Evolutionary conservation across 495 filamentous ascomycete species (phyloP).

Genomic region (Penicillium goetzii): DNA sequence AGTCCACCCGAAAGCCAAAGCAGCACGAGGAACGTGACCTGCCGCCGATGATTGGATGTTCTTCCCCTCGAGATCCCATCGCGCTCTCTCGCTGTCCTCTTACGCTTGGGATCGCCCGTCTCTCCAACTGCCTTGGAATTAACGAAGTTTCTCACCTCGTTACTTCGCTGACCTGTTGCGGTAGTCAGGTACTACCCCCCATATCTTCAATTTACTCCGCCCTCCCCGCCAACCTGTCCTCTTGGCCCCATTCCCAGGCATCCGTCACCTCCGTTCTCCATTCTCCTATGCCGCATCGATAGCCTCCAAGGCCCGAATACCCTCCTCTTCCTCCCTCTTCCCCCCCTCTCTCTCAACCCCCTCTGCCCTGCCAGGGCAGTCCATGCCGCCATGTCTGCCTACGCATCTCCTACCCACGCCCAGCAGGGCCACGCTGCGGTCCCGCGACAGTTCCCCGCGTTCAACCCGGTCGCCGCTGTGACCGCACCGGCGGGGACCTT

Average conservation of each 20-base stretch:
- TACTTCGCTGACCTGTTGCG: slow-evolving; percentile 15
- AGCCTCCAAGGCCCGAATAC: slow-evolving; percentile 17
- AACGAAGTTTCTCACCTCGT: background rate
- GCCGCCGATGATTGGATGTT: slow-evolving; percentile 35
- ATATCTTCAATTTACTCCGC: slow-evolving; percentile 23
- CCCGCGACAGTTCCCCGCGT: slow-evolving; percentile 40
- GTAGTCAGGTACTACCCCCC: slow-evolving; percentile 30
- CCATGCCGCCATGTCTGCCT: slow-evolving; percentile 41
- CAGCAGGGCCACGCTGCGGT: slow-evolving; percentile 39
- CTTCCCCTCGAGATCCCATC: slow-evolving; percentile 26
- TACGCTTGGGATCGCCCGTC: slow-evolving; percentile 6
- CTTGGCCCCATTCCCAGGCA: slow-evolving; percentile 33
- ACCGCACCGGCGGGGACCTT: slow-evolving; percentile 85
- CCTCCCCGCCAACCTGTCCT: slow-evolving; percentile 32
- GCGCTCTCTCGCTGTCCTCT: slow-evolving; percentile 6
- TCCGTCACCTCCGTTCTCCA: slow-evolving; percentile 12
- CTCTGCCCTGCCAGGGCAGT: slow-evolving; percentile 36
- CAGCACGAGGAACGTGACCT: slow-evolving; percentile 32
- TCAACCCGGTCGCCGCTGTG: slow-evolving; percentile 44
- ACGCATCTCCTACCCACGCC: slow-evolving; percentile 31
- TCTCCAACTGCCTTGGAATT: background rate
- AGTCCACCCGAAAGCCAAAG: background rate
- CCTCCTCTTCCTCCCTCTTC: slow-evolving; percentile 3
- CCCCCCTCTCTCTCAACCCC: slow-evolving; percentile 8
- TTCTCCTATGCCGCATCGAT: slow-evolving; percentile 36